Evolutionary conservation across 371 early-diverging fungal genomes (phyloP).

Genomic region (Capniomyces stellatus): DNA sequence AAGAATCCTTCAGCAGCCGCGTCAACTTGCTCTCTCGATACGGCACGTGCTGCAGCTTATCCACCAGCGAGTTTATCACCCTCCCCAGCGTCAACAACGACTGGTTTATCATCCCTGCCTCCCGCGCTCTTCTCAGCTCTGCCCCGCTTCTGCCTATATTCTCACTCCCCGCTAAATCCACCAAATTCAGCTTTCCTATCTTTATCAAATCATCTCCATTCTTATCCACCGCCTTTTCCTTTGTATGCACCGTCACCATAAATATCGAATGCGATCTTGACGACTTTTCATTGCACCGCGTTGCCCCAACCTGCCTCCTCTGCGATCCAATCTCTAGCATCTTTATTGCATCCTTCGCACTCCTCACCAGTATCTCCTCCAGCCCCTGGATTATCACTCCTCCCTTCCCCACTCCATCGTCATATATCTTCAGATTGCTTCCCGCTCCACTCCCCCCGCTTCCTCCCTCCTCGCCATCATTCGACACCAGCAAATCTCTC

Average conservation of each 20-base stretch:
- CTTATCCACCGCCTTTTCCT: slow-evolving; percentile 37
- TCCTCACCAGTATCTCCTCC: slow-evolving; percentile 51
- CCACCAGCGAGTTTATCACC: slow-evolving; percentile 80
- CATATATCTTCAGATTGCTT: slow-evolving; percentile 44
- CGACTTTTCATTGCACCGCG: slow-evolving; percentile 77
- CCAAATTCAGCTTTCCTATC: slow-evolving; percentile 85
- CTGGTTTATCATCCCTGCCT: slow-evolving; percentile 82
- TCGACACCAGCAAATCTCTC: slow-evolving; percentile 57
- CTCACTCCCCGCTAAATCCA: slow-evolving; percentile 97
- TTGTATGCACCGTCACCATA: slow-evolving; percentile 68
- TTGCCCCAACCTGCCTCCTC: slow-evolving; percentile 68
- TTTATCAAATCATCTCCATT: slow-evolving; percentile 63
- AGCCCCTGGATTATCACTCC: slow-evolving; percentile 64
- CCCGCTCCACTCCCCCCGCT: slow-evolving; percentile 2
- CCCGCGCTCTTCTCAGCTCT: slow-evolving; percentile 65
- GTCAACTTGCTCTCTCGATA: slow-evolving; percentile 93
- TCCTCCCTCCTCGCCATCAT: slow-evolving; percentile 16
- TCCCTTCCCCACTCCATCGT: slow-evolving; percentile 41
- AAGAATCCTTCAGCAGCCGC: slow-evolving; percentile 81
- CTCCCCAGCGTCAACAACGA: slow-evolving; percentile 80
- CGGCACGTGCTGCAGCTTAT: slow-evolving; percentile 65
- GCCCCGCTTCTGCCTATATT: slow-evolving; percentile 83
- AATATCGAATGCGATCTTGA: slow-evolving; percentile 91
- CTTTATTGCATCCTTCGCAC: slow-evolving; percentile 51
- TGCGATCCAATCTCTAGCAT: slow-evolving; percentile 53